Base-by-base conservation (phyloP, 805 yeast species). In the Teunomyces atbi region DNA sequence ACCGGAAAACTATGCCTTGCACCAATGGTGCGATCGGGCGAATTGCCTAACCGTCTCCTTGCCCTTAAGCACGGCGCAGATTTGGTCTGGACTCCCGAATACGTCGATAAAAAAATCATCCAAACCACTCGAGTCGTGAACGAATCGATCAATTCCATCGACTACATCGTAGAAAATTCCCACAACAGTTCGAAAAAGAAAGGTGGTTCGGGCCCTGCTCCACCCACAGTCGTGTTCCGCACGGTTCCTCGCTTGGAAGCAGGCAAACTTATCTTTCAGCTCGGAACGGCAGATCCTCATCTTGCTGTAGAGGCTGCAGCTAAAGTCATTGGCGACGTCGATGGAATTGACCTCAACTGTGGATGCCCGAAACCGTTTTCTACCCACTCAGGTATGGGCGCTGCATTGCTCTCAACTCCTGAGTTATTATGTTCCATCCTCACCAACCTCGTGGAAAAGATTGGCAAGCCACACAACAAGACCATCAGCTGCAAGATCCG, bases 321-420 rank as follows among this genome's bases (percentile, higher is more conserved):
- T 44, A 74, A 84, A 36, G 87, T 94, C 3, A 89, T 91, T 6
- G 60, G 73, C 1, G 98, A 94, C 64, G 98, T 94, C 2, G 90
- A 82, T 52, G 98, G 96, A 6, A 86, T 94, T 4, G 99, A 94
- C 62, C 76, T 94, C 47, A 94, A 94, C 64, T 89, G 96, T 23
- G 99, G 99, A 4, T 94, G 99, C 67, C 99, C 99, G 3, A 94
- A 92, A 62, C 97, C 90, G 55, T 94, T 94, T 59, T 86, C 96
- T 1, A 77, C 90, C 2, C 99, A 94, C 64, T 76, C 95, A 0
- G 99, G 99, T 1, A 94, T 94, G 98, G 99, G 99, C 4, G 96
- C 98, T 2, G 97, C 96, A 0, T 71, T 94, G 39, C 71, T 94
- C 45, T 71, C 76, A 27, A 88, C 91, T 0, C 97, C 98, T 0